Evolutionary conservation across 768 basidiomycete genomes (phyloP), one percentile per base, ranked within the genome.

Genomic region (Lactarius quietus): DNA sequence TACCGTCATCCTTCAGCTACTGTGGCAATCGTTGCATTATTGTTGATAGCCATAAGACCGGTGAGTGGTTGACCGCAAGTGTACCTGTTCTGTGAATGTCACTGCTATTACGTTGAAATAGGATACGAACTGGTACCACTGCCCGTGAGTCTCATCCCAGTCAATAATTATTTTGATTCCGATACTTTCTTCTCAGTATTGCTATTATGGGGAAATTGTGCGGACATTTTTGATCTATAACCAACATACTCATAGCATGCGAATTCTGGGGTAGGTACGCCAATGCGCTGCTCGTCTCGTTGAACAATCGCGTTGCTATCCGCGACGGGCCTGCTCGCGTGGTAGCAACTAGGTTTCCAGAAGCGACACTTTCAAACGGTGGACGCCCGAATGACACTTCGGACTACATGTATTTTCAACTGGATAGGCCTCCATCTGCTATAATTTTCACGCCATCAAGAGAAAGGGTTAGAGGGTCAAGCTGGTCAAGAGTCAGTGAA

Each of bases 161-260:
- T 59, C 23, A 12, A 9, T 15, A n/a, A n/a, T 14, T n/a, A 52
- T 10, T 9, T 41, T 12, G 10, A 23, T 28, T 29, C 4, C 20
- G 6, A 7, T 9, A 6, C 48, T 29, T 18, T 14, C 15, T 18
- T 29, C 45, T 12, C 20, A 65, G 64, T 18, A 31, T 55, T 29
- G 54, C 54, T 39, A 26, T 61, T 18, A n/a, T 65, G 4, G 64
- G 64, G 14, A 65, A 65, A 57, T 9, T 61, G 64, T 65, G 33
- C 10, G 64, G 7, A 4, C n/a, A 17, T 20, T 2, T 33, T 51
- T 18, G 1, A 36, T 20, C 35, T 8, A 33, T 10, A 28, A 35
- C 33, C 6, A 20, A 0, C 28, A 14, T 12, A 23, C 18, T 60
- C 33, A 58, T 41, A 1, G 18, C 39, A 20, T 45, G 23, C 28